phyloP scores from a whole-genome alignment of 2,329 filamentous ascomycete species.

The Decorospora gaudefroyi region DNA sequence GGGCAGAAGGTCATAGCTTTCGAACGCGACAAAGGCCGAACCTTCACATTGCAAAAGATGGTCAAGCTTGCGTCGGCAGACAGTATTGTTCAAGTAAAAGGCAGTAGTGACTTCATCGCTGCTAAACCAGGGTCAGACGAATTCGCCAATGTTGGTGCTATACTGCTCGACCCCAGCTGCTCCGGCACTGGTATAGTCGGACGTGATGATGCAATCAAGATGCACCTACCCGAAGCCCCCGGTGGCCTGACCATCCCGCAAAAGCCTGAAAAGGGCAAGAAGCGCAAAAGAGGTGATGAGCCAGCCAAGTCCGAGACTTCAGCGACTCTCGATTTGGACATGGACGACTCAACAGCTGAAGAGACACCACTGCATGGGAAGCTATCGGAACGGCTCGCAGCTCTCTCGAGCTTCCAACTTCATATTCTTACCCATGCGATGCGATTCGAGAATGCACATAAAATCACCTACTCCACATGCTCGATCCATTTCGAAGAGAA shows the following conservation, averaged over 20 bases:
- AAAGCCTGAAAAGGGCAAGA: constrained; percentile 33
- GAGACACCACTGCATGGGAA: constrained; percentile 46
- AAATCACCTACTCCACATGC: constrained; percentile 91
- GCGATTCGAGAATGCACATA: constrained; percentile 66
- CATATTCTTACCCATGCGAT: constrained; percentile 83
- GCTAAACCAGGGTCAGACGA: constrained; percentile 66
- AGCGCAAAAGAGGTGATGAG: constrained; percentile 37
- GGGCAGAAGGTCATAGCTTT: constrained; percentile 70
- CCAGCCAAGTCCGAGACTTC: constrained; percentile 8
- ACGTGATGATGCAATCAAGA: constrained; percentile 76
- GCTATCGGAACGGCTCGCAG: constrained; percentile 63
- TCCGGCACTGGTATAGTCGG: constrained; percentile 94
- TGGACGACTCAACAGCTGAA: constrained; percentile 44
- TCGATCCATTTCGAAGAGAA: constrained; percentile 88
- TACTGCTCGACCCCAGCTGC: constrained; percentile 91
- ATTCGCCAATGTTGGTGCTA: constrained; percentile 72
- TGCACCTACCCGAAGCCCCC: constrained; percentile 53
- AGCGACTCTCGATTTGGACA: constrained; percentile 27
- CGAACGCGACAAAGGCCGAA: constrained; percentile 73
- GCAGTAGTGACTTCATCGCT: constrained; percentile 79
- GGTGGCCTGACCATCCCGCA: constrained; percentile 27
- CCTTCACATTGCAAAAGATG: constrained; percentile 82
- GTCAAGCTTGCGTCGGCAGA: constrained; percentile 74
- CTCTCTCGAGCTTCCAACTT: constrained; percentile 81
- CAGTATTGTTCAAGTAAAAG: constrained; percentile 67